Conservation (phyloP, 2,329 filamentous ascomycete genomes). For the Penicillium thymicola region DNA sequence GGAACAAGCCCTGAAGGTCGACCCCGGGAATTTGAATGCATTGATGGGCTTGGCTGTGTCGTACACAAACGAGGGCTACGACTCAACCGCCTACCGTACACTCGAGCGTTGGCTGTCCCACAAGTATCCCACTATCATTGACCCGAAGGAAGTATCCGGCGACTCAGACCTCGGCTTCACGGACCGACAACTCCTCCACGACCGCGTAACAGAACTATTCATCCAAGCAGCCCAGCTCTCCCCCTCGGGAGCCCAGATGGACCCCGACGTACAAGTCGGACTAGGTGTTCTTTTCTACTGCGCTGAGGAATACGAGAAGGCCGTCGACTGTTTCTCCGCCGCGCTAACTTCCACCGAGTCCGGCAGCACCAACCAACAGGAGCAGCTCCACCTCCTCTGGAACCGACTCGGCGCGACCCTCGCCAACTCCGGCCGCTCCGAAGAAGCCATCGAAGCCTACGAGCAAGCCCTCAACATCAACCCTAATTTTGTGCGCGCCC, state of each 20-base stretch:
- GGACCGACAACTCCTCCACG: slow-evolving; percentile 82
- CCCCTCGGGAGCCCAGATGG: slow-evolving; percentile 91
- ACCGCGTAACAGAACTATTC: slow-evolving; percentile 85
- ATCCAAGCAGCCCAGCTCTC: slow-evolving; percentile 89
- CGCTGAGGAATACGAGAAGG: slow-evolving; percentile 96
- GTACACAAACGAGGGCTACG: slow-evolving; percentile 98
- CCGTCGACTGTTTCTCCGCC: slow-evolving; percentile 94
- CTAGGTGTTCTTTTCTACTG: slow-evolving; percentile 97
- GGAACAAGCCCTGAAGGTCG: slow-evolving; percentile 83
- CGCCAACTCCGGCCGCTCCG: slow-evolving; percentile 86
- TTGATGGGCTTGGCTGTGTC: slow-evolving; percentile 95
- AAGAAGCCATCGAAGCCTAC: slow-evolving; percentile 96
- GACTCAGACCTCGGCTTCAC: slow-evolving; percentile 89
- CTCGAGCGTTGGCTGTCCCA: slow-evolving; percentile 95
- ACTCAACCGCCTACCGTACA: slow-evolving; percentile 92
- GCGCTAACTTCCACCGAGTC: slow-evolving; percentile 82
- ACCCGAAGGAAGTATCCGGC: slow-evolving; percentile 68
- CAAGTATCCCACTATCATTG: slow-evolving; percentile 82
- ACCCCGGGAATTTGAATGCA: slow-evolving; percentile 80
- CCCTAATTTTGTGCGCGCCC: slow-evolving; percentile 93
- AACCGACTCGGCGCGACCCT: slow-evolving; percentile 94
- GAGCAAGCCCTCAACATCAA: slow-evolving; percentile 85
- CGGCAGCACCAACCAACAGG: slow-evolving; percentile 76
- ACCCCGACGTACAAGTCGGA: slow-evolving; percentile 96
- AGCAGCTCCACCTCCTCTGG: slow-evolving; percentile 92